phyloP scores from a whole-genome alignment of 352 stramenopile genomes.

The Phytophthora kernoviae region DNA sequence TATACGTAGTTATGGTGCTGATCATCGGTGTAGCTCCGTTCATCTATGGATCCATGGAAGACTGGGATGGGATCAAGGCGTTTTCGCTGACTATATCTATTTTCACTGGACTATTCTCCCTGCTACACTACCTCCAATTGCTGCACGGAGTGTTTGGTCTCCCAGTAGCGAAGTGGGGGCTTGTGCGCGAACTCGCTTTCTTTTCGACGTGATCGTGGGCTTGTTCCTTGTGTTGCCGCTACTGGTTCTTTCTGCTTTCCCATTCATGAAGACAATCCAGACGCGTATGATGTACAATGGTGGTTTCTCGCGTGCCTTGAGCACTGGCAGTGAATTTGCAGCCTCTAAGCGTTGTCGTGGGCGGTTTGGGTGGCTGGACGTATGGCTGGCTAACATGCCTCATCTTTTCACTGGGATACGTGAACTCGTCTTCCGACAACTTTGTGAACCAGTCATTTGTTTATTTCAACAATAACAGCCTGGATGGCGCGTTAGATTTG shows the following conservation, averaged over 20 bases:
- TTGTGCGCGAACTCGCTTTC: constrained; percentile 81
- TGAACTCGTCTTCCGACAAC: constrained; percentile 72
- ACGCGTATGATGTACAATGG: constrained; percentile 93
- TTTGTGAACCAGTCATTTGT: constrained; percentile 88
- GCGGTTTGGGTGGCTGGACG: constrained; percentile 69
- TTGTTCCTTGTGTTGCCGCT: constrained; percentile 78
- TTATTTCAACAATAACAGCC: constrained; percentile 72
- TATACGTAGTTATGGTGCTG: constrained; percentile 81
- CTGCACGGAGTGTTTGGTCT: constrained; percentile 73
- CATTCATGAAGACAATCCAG: constrained; percentile 90
- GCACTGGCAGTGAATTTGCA: constrained; percentile 81
- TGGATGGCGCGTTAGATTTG: constrained; percentile 54
- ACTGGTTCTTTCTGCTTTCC: constrained; percentile 78
- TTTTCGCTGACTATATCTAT: constrained; percentile 70
- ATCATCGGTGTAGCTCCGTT: constrained; percentile 63
- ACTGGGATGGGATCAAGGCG: constrained; percentile 72
- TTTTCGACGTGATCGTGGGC: constrained; percentile 88
- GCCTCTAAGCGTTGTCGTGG: constrained; percentile 83
- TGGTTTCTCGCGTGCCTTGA: constrained; percentile 83
- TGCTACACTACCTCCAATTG: constrained; percentile 79
- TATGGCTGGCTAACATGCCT: constrained; percentile 85
- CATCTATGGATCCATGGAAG: constrained; percentile 59
- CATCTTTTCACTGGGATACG: constrained; percentile 82
- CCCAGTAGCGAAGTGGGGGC: constrained; percentile 63
- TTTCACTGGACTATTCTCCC: constrained; percentile 76